Conservation (phyloP, 306 rosid genomes). For the Prunus davidiana region DNA sequence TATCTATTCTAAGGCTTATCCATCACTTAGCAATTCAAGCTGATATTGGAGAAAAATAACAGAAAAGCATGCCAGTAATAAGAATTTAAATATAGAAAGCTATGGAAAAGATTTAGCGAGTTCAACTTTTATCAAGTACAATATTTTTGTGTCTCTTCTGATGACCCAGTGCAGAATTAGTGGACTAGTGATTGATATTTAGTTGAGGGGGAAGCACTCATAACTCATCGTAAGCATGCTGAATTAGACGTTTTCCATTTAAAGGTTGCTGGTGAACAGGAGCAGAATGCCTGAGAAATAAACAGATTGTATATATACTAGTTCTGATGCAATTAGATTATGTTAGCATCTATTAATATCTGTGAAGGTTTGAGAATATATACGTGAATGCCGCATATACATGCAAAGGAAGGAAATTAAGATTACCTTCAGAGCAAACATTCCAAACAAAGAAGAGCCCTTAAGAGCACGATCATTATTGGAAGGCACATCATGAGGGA, state of each 20-base stretch:
- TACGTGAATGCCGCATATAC: background rate
- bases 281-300: background rate
- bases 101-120: background rate
- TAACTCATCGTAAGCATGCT: background rate
- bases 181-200: background rate
- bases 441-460: constrained; percentile 90
- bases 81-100: background rate
- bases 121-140: background rate
- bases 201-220: background rate
- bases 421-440: constrained; percentile 90
- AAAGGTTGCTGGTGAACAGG: background rate
- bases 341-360: background rate
- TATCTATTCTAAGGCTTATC: background rate
- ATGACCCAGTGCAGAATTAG: background rate
- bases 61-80: background rate
- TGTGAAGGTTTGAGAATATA: background rate
- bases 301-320: background rate
- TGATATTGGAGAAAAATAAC: background rate
- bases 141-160: background rate
- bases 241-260: background rate
- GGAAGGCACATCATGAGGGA: constrained; percentile 49
- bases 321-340: background rate
- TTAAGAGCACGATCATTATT: constrained; percentile 62
- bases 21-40: background rate
- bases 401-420: background rate